phyloP scores from a whole-genome alignment of 805 yeast species.

The Debaryomyces prosopidis region DNA sequence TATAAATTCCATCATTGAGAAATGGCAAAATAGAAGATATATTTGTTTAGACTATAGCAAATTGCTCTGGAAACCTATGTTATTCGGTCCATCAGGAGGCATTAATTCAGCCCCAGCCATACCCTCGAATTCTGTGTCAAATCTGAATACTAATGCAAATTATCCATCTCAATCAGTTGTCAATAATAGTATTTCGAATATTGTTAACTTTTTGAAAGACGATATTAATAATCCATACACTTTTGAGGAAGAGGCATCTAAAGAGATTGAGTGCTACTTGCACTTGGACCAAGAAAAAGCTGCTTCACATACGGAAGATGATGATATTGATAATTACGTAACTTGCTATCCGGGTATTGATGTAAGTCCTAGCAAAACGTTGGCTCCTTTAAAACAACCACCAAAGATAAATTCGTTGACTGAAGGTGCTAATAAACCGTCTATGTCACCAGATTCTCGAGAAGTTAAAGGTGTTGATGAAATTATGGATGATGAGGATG shows the following conservation, averaged over 20 bases:
- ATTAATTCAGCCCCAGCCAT: slow-evolving; percentile 59
- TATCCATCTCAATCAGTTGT: slow-evolving; percentile 13
- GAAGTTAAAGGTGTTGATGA: slow-evolving; percentile 6
- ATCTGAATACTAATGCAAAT: not conserved
- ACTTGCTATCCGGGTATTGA: slow-evolving; percentile 38
- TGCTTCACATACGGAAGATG: not conserved
- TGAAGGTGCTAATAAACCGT: slow-evolving; percentile 13
- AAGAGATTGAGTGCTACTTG: slow-evolving; percentile 39
- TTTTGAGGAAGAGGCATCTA: slow-evolving; percentile 56
- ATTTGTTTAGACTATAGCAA: slow-evolving; percentile 50
- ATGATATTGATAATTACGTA: slow-evolving; percentile 21
- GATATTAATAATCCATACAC: slow-evolving; percentile 65
- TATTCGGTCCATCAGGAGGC: slow-evolving; percentile 86
- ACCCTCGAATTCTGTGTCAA: slow-evolving; percentile 2
- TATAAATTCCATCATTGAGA: slow-evolving; percentile 42
- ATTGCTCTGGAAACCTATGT: slow-evolving; percentile 77
- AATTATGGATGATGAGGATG: slow-evolving; percentile 17
- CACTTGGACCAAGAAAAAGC: slow-evolving; percentile 13
- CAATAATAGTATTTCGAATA: slow-evolving; percentile 54
- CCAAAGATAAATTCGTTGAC: not conserved
- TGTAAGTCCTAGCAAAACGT: slow-evolving; percentile 6
- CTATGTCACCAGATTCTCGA: not conserved
- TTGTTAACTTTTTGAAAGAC: slow-evolving; percentile 63
- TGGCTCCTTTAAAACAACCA: not conserved
- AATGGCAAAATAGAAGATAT: slow-evolving; percentile 58